Percentiles rank a stretch among this genome's conserved stretches.
Evolutionary conservation across 805 yeast species (phyloP).

Genomic region (Kuraishia capsulata): DNA sequence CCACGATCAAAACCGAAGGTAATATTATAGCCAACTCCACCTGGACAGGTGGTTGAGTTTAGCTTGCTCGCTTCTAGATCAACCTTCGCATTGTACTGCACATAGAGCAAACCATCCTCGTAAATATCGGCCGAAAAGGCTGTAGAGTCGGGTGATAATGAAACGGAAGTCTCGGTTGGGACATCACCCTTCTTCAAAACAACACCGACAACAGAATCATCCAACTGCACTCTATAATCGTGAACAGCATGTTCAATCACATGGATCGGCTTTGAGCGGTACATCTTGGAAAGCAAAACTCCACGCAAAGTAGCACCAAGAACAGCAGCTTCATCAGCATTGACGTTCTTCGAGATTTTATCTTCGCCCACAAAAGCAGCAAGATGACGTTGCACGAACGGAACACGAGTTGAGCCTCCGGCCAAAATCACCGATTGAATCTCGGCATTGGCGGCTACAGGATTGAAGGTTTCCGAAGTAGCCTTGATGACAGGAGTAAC

Average conservation of each 20-base stretch:
- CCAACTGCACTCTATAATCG: constrained; percentile 29
- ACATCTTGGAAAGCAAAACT: constrained; percentile 59
- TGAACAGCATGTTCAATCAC: constrained; percentile 48
- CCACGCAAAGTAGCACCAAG: constrained; percentile 86
- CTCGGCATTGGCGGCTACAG: constrained; percentile 13
- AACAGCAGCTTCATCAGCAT: constrained; percentile 93
- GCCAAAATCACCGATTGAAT: constrained; percentile 58
- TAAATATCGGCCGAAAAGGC: constrained; percentile 19
- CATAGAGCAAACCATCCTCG: constrained; percentile 27
- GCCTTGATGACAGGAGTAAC: constrained; percentile 47
- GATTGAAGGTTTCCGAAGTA: no score
- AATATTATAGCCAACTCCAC: constrained; percentile 27
- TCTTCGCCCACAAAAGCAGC: constrained; percentile 47
- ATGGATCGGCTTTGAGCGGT: constrained; percentile 51
- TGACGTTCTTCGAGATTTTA: constrained; percentile 68
- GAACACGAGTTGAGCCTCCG: constrained; percentile 91
- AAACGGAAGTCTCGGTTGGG: constrained; percentile 4
- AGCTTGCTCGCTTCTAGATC: constrained; percentile 11
- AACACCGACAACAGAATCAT: constrained; percentile 19
- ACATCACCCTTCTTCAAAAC: constrained; percentile 21
- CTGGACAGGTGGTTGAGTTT: constrained; percentile 27
- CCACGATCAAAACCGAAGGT: constrained; percentile 20
- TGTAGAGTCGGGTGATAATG: constrained; percentile 4
- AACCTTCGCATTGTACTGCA: constrained; percentile 9
- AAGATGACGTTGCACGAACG: constrained; percentile 67